Evolutionary conservation across 1,284 basidiomycete species (phyloP).

Genomic region (Pholiota adiposa): DNA sequence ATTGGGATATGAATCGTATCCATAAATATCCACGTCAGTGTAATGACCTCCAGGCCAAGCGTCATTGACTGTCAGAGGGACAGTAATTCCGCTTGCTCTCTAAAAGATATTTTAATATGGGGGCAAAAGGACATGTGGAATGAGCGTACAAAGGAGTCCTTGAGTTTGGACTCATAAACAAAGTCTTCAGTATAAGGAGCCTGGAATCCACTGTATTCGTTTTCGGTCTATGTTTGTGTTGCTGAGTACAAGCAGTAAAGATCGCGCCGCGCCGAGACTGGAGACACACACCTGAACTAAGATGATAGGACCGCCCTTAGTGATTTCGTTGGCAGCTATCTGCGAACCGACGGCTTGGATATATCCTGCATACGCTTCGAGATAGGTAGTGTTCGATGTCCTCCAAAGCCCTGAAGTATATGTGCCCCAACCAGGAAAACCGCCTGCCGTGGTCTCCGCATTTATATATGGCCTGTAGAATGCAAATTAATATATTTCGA

Average conservation of each 20-base stretch:
- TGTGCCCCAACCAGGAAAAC: conserved; percentile 55
- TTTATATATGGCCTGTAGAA: conserved; percentile 51
- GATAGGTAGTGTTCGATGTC: conserved; percentile 46
- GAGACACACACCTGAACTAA: conserved; percentile 47
- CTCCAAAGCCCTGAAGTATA: conserved; percentile 49
- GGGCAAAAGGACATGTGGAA: no score
- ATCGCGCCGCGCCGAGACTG: no score
- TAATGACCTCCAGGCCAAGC: conserved; percentile 48
- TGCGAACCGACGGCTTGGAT: conserved; percentile 41
- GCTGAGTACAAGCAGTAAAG: no score
- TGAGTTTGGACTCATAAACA: conserved; percentile 43
- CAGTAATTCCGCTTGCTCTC: conserved; percentile 46
- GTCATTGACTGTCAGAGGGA: conserved; percentile 52
- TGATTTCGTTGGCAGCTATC: conserved; percentile 54
- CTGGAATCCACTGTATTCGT: conserved; percentile 51
- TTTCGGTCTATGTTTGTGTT: conserved; percentile 54
- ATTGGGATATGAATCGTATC: conserved; percentile 58
- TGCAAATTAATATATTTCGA: background rate
- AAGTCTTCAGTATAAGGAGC: conserved; percentile 46
- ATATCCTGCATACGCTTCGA: conserved; percentile 46
- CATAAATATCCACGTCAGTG: conserved; percentile 48
- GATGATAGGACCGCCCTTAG: conserved; percentile 56
- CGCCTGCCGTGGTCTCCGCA: conserved; percentile 56
- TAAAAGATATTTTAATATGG: no score
- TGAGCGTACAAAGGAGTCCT: conserved; percentile 40